A percentile compares a stretch with the other conserved stretches of the same genome.
Conservation (phyloP, 1,284 basidiomycete genomes). For the Papiliotrema laurentii region DNA sequence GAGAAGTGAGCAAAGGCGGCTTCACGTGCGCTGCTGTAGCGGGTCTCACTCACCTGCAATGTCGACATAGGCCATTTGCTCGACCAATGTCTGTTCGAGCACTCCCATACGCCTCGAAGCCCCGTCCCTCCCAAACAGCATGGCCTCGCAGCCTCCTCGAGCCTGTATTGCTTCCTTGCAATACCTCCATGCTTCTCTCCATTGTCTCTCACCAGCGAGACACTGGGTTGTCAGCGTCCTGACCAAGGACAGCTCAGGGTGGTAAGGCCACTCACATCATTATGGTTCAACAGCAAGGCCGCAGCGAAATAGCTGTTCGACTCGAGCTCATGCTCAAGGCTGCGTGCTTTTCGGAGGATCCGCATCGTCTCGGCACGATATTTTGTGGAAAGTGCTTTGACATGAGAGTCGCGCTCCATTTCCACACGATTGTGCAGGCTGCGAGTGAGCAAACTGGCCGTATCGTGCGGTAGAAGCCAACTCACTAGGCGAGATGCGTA, state of each 20-base stretch:
- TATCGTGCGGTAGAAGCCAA: not conserved
- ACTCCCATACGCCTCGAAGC: not conserved
- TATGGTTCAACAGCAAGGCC: not conserved
- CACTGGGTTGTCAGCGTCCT: not conserved
- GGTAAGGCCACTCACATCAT: not conserved
- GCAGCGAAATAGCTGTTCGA: not conserved
- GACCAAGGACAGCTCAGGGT: too few relatives aligned
- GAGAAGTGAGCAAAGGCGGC: too few relatives aligned
- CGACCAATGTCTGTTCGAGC: not conserved
- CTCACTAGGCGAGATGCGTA: not conserved
- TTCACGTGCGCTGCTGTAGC: too few relatives aligned
- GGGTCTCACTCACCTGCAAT: not conserved
- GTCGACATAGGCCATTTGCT: not conserved
- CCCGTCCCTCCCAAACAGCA: not conserved
- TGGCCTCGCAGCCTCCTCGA: not conserved
- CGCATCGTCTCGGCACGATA: not conserved
- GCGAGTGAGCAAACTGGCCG: constrained; percentile 15
- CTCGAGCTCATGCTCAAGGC: not conserved
- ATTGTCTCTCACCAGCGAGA: not conserved
- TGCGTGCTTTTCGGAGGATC: not conserved
- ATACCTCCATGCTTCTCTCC: not conserved
- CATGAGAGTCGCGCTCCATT: not conserved
- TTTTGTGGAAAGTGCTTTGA: not conserved
- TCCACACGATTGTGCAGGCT: not conserved
- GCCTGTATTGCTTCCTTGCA: not conserved